Evolutionary conservation across 2,329 filamentous ascomycete genomes (phyloP).

Genomic region (Dactylellina haptotyla): DNA sequence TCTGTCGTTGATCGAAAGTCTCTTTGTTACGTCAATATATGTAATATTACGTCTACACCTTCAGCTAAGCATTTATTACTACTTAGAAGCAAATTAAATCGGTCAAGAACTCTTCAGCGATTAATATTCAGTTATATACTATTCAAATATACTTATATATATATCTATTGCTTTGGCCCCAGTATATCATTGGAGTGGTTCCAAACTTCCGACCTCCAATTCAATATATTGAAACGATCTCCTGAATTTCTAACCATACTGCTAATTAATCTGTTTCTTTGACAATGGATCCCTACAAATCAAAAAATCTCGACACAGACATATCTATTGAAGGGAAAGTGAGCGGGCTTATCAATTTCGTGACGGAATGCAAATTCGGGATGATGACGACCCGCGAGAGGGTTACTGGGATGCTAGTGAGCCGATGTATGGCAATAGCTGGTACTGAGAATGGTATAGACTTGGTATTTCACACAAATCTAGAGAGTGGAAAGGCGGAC

Average conservation of each 20-base stretch:
- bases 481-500: conserved; percentile 85
- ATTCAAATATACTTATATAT: no score
- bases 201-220: no score
- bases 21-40: no score
- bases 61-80: background rate
- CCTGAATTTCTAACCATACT: no score
- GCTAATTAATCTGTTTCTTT: background rate
- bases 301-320: conserved; percentile 54
- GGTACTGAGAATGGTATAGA: conserved; percentile 75
- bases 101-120: no score
- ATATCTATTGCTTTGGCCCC: no score
- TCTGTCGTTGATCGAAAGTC: no score
- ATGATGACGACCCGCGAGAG: conserved; percentile 85
- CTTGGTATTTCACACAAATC: conserved; percentile 90
- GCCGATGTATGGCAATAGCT: conserved; percentile 86
- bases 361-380: conserved; percentile 78
- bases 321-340: conserved; percentile 68
- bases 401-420: conserved; percentile 74
- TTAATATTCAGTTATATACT: no score
- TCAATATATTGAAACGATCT: no score
- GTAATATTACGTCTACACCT: no score
- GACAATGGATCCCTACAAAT: conserved; percentile 55
- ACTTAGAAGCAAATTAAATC: background rate
- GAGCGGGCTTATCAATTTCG: conserved; percentile 76
- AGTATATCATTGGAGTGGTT: no score